Evolutionary conservation across 2,329 filamentous ascomycete genomes (phyloP).

Genomic region (Cladosporium austrohemisphaericum): DNA sequence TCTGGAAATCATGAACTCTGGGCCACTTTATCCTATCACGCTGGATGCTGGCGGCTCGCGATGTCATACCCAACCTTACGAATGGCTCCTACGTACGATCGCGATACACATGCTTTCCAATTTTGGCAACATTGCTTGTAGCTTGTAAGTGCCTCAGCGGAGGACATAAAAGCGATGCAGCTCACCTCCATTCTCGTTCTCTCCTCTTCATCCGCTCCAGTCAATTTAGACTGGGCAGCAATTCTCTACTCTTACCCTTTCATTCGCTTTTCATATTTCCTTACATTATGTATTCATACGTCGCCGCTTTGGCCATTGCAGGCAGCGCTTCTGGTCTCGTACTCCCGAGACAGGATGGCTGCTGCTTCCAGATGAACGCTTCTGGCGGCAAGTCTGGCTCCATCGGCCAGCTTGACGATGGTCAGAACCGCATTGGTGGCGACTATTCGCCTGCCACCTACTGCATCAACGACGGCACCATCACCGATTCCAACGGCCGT

Average conservation of each 20-base stretch:
- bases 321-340: conserved; percentile 19
- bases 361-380: conserved; percentile 23
- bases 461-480: conserved; percentile 47
- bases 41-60: no score
- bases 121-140: no score
- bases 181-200: background rate
- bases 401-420: conserved; percentile 22
- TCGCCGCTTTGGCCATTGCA: conserved; percentile 20
- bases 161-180: background rate
- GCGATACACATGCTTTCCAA: no score
- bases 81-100: no score
- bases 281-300: conserved; percentile 17
- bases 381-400: conserved; percentile 21
- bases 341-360: conserved; percentile 17
- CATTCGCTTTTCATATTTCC: background rate
- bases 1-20: no score
- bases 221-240: background rate
- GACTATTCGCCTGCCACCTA: conserved; percentile 43
- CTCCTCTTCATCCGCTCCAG: background rate
- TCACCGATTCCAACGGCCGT: conserved; percentile 54
- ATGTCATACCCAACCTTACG: no score
- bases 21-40: no score
- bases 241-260: background rate
- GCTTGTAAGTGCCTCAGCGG: background rate
- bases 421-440: conserved; percentile 58